A percentile compares a stretch with the other conserved stretches of the same genome.
These are phyloP conservation scores for Pseudocercospora eumusae DNA, from an alignment of 2,329 filamentous ascomycete species.

Conservation along the genomic window DNA sequence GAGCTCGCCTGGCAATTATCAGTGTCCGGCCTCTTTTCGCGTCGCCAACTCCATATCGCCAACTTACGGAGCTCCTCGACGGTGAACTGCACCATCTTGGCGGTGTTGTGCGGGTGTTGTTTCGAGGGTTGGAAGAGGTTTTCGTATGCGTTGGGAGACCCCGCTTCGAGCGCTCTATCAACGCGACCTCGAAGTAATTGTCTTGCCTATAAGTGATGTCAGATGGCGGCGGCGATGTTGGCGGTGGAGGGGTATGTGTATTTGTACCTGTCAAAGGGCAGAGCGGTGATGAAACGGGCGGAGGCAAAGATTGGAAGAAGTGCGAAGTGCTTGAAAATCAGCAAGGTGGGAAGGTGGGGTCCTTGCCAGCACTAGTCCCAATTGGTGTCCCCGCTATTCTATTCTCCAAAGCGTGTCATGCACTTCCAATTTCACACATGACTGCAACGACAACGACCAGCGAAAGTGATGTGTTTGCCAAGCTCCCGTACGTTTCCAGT, in stretches of 20 bases:
- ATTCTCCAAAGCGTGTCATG: background rate
- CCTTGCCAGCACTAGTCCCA: background rate
- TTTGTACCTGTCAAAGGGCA: slow-evolving; percentile 9
- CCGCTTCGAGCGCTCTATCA: slow-evolving; percentile 10
- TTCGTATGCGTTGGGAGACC: slow-evolving; percentile 8
- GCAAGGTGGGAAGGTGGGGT: background rate
- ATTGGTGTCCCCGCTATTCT: background rate
- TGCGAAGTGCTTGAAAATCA: background rate
- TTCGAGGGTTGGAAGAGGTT: slow-evolving; percentile 10
- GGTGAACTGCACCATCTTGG: slow-evolving; percentile 90
- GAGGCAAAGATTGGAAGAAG: slow-evolving; percentile 1
- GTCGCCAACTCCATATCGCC: background rate
- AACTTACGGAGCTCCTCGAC: slow-evolving; percentile 25
- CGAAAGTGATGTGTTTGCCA: too few species aligned
- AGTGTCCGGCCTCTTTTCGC: slow-evolving; percentile 6
- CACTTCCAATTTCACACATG: background rate
- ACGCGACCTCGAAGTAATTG: slow-evolving; percentile 11
- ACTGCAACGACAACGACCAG: too few species aligned
- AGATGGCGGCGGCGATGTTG: background rate
- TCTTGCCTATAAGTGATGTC: background rate
- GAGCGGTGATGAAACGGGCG: background rate
- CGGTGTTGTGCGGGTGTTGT: slow-evolving; percentile 55
- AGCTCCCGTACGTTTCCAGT: background rate
- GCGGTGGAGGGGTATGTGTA: background rate
- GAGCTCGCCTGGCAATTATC: slow-evolving; percentile 56